These are phyloP conservation scores for Rhodotorula kratochvilovae DNA, from an alignment of 768 basidiomycete genomes.

Conservation along the genomic window DNA sequence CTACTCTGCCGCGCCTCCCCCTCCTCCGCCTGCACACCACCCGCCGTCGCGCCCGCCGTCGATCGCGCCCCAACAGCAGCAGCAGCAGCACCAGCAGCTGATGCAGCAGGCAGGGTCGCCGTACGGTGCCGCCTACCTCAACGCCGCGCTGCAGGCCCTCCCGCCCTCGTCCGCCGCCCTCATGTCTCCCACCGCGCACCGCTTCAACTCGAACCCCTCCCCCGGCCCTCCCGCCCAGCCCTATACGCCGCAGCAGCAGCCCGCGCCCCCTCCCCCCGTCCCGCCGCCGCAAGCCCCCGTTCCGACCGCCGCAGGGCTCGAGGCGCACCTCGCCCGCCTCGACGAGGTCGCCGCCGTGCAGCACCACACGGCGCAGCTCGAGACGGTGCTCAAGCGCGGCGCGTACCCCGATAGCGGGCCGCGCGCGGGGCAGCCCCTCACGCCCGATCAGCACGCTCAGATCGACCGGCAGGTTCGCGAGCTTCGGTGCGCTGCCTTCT, in stretches of 20 bases:
- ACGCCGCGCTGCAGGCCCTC: background rate
- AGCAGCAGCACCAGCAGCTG: background rate
- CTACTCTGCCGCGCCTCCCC: background rate
- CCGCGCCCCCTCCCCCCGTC: background rate
- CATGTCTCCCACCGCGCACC: background rate
- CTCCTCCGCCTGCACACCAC: background rate
- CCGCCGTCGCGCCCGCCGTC: background rate
- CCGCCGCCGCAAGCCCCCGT: background rate
- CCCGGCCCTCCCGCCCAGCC: background rate
- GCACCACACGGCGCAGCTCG: background rate
- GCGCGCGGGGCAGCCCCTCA: background rate
- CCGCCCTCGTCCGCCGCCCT: background rate
- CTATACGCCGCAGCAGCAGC: background rate
- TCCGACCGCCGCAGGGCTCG: conserved; percentile 8
- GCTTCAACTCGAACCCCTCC: background rate
- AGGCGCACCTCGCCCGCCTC: conserved; percentile 9
- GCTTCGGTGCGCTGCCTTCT: no score
- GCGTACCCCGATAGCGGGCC: conserved; percentile 8
- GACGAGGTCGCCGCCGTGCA: conserved; percentile 9
- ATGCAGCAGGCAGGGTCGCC: background rate
- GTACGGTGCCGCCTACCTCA: background rate
- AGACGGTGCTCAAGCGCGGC: background rate
- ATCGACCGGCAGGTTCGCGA: background rate
- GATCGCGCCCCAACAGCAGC: background rate
- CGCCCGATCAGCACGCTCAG: background rate